These are phyloP conservation scores for Lasiosphaeria ovina DNA, from an alignment of 495 filamentous ascomycete genomes.

Conservation along the genomic window DNA sequence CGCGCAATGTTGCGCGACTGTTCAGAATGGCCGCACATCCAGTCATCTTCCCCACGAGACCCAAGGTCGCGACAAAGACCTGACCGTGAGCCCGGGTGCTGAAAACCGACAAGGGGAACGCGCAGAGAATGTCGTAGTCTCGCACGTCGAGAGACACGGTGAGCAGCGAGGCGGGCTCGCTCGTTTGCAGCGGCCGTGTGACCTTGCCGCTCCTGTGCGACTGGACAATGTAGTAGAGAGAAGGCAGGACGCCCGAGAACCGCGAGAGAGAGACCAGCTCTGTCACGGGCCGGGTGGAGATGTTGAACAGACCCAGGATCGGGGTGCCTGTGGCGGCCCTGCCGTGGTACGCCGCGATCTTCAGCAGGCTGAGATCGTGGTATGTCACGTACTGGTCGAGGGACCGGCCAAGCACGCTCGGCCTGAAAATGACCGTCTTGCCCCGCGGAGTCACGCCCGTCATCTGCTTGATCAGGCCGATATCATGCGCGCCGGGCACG, in stretches of 20 bases:
- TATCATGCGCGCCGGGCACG: constrained; percentile 73
- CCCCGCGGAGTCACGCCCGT: constrained; percentile 62
- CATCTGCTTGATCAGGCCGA: constrained; percentile 73
- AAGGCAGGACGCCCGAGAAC: constrained; percentile 65
- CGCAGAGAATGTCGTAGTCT: constrained; percentile 81
- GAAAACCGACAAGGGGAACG: constrained; percentile 63
- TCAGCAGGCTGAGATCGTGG: constrained; percentile 67
- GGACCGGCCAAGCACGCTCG: constrained; percentile 65
- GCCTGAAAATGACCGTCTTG: constrained; percentile 73
- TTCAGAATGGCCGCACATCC: constrained; percentile 73
- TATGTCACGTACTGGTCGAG: constrained; percentile 73
- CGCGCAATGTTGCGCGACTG: constrained; percentile 53
- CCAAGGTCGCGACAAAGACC: constrained; percentile 63
- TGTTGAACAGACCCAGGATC: constrained; percentile 84
- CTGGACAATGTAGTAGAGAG: constrained; percentile 64
- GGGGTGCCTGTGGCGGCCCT: constrained; percentile 63
- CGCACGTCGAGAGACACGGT: constrained; percentile 57
- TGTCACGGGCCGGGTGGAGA: constrained; percentile 52
- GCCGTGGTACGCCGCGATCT: constrained; percentile 70
- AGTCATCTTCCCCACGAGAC: constrained; percentile 85
- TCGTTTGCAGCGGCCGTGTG: constrained; percentile 46
- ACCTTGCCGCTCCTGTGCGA: constrained; percentile 68
- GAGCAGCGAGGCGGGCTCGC: constrained; percentile 45
- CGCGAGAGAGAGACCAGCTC: constrained; percentile 66
- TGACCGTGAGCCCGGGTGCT: constrained; percentile 38